phyloP scores from a whole-genome alignment of 352 stramenopile genomes.

The Pythium phragmitis region DNA sequence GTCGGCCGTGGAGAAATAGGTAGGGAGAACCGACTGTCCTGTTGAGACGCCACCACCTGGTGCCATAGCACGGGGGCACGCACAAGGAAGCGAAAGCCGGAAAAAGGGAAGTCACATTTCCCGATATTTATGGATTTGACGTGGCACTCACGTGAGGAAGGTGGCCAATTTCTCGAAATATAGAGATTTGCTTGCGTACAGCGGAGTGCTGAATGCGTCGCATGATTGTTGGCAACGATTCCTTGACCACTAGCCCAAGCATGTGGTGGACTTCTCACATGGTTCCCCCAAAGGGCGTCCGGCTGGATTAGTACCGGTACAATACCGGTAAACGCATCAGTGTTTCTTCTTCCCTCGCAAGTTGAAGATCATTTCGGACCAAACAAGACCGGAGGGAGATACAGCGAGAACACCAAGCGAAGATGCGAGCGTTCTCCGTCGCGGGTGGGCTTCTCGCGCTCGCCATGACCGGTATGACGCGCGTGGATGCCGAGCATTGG shows the following conservation, averaged over 20 bases:
- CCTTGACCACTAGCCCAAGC: neutral
- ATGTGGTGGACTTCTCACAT: neutral
- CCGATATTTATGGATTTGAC: slow-evolving; percentile 1
- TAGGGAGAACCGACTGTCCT: neutral
- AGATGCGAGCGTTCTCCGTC: neutral
- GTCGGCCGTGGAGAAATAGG: neutral
- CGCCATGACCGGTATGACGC: neutral
- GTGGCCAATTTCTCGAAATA: neutral
- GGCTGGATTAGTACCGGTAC: slow-evolving; percentile 7
- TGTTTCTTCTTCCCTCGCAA: slow-evolving; percentile 3
- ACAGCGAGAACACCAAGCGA: neutral
- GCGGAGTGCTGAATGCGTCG: neutral
- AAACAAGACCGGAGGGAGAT: neutral
- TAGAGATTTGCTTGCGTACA: neutral
- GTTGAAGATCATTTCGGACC: slow-evolving; percentile 7
- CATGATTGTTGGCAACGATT: neutral
- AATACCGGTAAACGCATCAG: slow-evolving; percentile 3
- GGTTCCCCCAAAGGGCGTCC: neutral
- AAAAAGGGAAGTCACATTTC: neutral
- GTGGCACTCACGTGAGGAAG: neutral
- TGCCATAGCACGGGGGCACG: slow-evolving; percentile 20
- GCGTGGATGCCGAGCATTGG: slow-evolving; percentile 69
- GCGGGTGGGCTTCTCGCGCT: neutral
- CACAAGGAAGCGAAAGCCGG: slow-evolving; percentile 13
- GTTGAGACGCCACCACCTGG: slow-evolving; percentile 12